These are phyloP conservation scores for Wallacemonas sp. DNA, from an alignment of 208 protist genomes.

Conservation along the genomic window DNA sequence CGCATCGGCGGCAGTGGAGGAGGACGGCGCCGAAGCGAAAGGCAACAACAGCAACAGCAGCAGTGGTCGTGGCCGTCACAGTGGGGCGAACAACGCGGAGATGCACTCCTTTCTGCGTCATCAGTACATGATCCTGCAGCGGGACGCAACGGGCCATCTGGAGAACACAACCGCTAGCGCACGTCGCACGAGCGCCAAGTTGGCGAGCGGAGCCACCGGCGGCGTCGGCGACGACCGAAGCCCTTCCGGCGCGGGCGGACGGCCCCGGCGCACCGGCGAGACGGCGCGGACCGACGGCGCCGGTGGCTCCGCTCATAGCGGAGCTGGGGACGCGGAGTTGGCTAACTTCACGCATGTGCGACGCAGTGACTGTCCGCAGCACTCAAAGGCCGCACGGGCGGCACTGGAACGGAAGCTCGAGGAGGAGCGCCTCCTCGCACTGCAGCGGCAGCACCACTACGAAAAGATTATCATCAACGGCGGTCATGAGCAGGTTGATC, in stretches of 20 bases:
- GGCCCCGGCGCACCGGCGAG: neutral
- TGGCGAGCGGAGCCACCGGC: neutral
- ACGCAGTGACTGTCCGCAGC: slow-evolving; percentile 20
- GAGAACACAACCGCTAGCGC: neutral
- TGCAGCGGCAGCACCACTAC: slow-evolving; percentile 55
- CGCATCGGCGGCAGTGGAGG: neutral
- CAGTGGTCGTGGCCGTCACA: neutral
- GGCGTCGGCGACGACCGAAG: neutral
- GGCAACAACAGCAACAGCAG: neutral
- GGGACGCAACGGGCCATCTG: slow-evolving; percentile 12
- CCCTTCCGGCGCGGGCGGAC: no score
- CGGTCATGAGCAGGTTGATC: slow-evolving; percentile 33
- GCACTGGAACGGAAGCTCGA: slow-evolving; percentile 22
- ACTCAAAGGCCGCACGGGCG: slow-evolving; percentile 19
- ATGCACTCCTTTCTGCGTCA: slow-evolving; percentile 34
- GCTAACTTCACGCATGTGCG: slow-evolving; percentile 11
- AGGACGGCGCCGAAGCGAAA: neutral
- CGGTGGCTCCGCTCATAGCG: no score
- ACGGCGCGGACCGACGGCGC: no score
- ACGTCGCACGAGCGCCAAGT: neutral
- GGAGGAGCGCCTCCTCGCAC: slow-evolving; percentile 28
- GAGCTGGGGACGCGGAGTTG: neutral
- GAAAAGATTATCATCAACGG: slow-evolving; percentile 47
- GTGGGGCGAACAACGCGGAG: slow-evolving; percentile 5
- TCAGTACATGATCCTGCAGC: slow-evolving; percentile 36